These are phyloP conservation scores for Pseudozyma hubeiensis DNA, from an alignment of 1,284 basidiomycete genomes.

Conservation along the genomic window DNA sequence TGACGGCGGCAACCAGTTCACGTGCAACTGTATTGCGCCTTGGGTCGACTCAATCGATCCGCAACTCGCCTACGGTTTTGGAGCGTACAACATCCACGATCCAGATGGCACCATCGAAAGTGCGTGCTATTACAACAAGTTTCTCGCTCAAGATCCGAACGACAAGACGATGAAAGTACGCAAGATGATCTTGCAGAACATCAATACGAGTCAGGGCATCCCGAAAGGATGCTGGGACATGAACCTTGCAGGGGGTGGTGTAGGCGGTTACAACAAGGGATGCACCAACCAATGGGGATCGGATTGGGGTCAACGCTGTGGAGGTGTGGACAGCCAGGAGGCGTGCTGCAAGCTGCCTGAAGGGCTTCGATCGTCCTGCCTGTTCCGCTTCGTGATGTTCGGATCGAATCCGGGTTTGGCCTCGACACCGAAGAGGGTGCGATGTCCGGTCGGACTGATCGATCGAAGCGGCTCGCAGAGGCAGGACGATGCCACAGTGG, in stretches of 20 bases:
- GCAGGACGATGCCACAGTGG: slow-evolving; percentile 22
- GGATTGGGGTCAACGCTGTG: slow-evolving; percentile 24
- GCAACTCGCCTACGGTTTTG: slow-evolving; percentile 31
- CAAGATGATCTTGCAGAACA: slow-evolving; percentile 45
- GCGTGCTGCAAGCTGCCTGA: slow-evolving; percentile 32
- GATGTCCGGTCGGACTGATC: slow-evolving; percentile 34
- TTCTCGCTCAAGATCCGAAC: slow-evolving; percentile 20
- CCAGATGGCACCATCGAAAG: slow-evolving; percentile 28
- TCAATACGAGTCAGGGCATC: slow-evolving; percentile 33
- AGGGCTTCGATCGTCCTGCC: slow-evolving; percentile 28
- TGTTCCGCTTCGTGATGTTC: slow-evolving; percentile 28
- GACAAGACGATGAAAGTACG: slow-evolving; percentile 34
- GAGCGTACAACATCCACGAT: slow-evolving; percentile 33
- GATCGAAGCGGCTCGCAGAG: slow-evolving; percentile 35
- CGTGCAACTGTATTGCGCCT: slow-evolving; percentile 32
- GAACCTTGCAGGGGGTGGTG: slow-evolving; percentile 35
- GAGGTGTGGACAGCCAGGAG: slow-evolving; percentile 27
- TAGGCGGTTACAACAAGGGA: slow-evolving; percentile 29
- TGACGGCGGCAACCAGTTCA: slow-evolving; percentile 26
- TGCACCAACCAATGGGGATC: slow-evolving; percentile 34
- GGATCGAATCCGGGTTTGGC: slow-evolving; percentile 30
- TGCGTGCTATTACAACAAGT: slow-evolving; percentile 31
- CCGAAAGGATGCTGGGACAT: slow-evolving; percentile 33
- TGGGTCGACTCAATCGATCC: slow-evolving; percentile 33
- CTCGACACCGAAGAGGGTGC: slow-evolving; percentile 24